Evolutionary conservation across 192 early-diverging fungal species (phyloP), one percentile per base, ranked within the genome.

Genomic region (Coemansia sp.): DNA sequence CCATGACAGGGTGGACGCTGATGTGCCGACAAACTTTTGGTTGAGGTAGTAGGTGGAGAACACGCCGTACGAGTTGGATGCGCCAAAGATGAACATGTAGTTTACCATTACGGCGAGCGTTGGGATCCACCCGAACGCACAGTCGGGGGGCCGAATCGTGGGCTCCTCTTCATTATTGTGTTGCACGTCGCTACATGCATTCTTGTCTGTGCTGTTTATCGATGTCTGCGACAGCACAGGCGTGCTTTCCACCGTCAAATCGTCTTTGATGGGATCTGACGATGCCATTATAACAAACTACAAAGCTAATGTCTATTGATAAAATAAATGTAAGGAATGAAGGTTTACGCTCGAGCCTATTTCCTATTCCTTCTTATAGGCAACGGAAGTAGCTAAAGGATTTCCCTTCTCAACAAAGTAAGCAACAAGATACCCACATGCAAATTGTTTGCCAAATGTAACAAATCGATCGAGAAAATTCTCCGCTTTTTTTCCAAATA

Each of bases 31-130:
- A 38, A 71, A 81, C 25, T 58, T 67, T 10, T 50, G 58, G 37
- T 76, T 81, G 14, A 81, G 60, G 47, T 81, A 81, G 59, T 81
- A 81, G 0, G 73, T 73, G 2, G 66, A 70, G 61, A 76, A 81
- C 12, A 76, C 73, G 43, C 79, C 79, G 39, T 70, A 81, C 5
- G 69, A 65, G 41, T 76, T 81, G 50, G 63, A 52, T 0, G 67
- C 64, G 5, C 79, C 79, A 25, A 76, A 69, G 5, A 69, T 69
- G 49, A 72, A 72, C 66, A 73, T 73, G 78, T 49, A 86, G 67
- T 57, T 87, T 63, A 88, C 84, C 84, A 19, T 86, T 4, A 60
- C 64, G 2, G 68, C 67, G 45, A 75, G 27, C 39, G 66, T 69
- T 15, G 69, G 67, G 3, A 80, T 72, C 77, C 77, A 80, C 10